Conservation (phyloP, 352 stramenopile genomes). For the Phytophthora capsici region DNA sequence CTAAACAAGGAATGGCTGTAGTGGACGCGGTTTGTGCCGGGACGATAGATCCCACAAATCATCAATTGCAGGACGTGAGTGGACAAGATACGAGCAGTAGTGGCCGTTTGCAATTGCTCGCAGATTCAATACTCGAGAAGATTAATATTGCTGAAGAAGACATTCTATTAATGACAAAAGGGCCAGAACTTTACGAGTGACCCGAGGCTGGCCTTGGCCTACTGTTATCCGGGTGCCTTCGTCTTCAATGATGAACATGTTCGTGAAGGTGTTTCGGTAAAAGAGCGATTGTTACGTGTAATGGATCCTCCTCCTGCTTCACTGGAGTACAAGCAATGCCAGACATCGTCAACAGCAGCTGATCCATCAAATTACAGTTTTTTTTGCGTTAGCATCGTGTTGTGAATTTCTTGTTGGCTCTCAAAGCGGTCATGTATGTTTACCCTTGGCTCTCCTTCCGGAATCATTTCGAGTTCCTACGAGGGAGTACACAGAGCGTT, state of each 20-base stretch:
- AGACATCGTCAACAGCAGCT: neutral
- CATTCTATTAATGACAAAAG: too few relatives aligned
- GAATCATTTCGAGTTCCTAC: neutral
- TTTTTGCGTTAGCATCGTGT: neutral
- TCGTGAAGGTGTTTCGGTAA: neutral
- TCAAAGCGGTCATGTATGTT: neutral
- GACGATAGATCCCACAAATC: too few relatives aligned
- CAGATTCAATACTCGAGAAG: too few relatives aligned
- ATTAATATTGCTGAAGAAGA: too few relatives aligned
- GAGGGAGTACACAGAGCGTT: neutral
- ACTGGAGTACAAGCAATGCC: neutral
- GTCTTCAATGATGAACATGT: conserved; percentile 13
- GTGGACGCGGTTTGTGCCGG: too few relatives aligned
- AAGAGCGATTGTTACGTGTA: neutral
- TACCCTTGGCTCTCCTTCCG: neutral
- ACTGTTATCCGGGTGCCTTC: conserved; percentile 10
- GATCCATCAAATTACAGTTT: neutral
- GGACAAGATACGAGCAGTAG: too few relatives aligned
- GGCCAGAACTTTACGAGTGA: conserved; percentile 1
- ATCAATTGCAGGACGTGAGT: too few relatives aligned
- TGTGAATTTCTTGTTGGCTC: neutral
- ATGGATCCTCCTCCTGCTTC: neutral
- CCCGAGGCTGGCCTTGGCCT: conserved; percentile 2
- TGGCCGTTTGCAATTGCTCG: too few relatives aligned
- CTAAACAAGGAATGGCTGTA: too few relatives aligned